Conservation (phyloP, 257 asterid species). For the Dorcoceras hygrometricum region DNA sequence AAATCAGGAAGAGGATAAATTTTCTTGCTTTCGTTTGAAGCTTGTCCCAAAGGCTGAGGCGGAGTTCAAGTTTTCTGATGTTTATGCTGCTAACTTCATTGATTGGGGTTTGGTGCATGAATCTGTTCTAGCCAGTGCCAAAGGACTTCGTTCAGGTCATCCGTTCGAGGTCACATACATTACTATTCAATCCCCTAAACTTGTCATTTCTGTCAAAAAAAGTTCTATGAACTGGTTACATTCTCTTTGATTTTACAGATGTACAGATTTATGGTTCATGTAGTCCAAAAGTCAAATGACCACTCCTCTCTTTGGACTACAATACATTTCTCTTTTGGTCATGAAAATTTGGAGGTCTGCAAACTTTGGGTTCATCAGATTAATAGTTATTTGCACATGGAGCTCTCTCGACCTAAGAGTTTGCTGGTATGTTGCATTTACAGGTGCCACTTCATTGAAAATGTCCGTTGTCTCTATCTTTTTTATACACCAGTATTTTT, state of each 20-base stretch:
- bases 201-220: conserved; percentile 11
- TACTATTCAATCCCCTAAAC: conserved; percentile 18
- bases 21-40: conserved; percentile 53
- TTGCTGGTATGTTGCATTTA: conserved; percentile 65
- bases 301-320: conserved; percentile 58
- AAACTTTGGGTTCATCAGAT: conserved; percentile 66
- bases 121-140: conserved; percentile 41
- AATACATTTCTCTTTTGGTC: conserved; percentile 69
- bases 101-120: conserved; percentile 56
- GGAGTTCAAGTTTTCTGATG: conserved; percentile 54
- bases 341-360: conserved; percentile 57
- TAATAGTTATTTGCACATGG: conserved; percentile 39
- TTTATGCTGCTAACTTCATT: conserved; percentile 64
- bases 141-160: conserved; percentile 45
- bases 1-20: conserved; percentile 48
- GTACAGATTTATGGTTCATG: conserved; percentile 72
- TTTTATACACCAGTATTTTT: not conserved
- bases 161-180: conserved; percentile 58
- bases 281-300: conserved; percentile 60
- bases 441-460: not conserved
- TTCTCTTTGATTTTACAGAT: conserved; percentile 52
- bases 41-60: conserved; percentile 34
- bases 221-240: conserved; percentile 14
- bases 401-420: conserved; percentile 64
- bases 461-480: conserved; percentile 1